phyloP scores from a whole-genome alignment of 805 yeast species.

The Metschnikowia borealis region DNA sequence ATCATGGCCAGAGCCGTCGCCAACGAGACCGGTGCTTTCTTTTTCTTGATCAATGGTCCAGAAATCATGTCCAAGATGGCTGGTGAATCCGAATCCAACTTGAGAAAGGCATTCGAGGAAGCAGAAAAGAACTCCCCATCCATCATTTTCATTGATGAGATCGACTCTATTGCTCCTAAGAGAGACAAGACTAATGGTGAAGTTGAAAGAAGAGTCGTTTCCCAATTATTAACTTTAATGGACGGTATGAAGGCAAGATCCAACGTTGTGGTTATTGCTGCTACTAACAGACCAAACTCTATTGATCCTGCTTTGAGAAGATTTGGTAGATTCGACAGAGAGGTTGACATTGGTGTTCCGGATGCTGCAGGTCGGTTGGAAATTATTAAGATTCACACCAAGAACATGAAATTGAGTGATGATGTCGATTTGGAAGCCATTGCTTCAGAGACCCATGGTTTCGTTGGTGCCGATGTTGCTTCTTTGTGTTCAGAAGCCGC shows the following conservation, averaged over 20 bases:
- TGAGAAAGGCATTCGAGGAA: slow-evolving; percentile 97
- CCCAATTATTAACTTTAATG: slow-evolving; percentile 95
- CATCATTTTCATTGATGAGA: slow-evolving; percentile 96
- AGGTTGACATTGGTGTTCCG: slow-evolving; percentile 87
- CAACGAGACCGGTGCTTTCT: slow-evolving; percentile 98
- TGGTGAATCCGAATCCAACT: slow-evolving; percentile 95
- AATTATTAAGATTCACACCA: slow-evolving; percentile 94
- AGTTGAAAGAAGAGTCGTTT: slow-evolving; percentile 98
- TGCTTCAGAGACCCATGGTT: slow-evolving; percentile 98
- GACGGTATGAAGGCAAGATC: slow-evolving; percentile 99
- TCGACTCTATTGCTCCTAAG: slow-evolving; percentile 98
- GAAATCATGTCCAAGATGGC: slow-evolving; percentile 99
- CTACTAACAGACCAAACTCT: slow-evolving; percentile 85
- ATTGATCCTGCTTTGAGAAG: slow-evolving; percentile 84
- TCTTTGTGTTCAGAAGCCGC: slow-evolving; percentile 99
- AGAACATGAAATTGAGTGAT: slow-evolving; percentile 93
- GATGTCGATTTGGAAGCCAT: slow-evolving; percentile 95
- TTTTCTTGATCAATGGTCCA: slow-evolving; percentile 97
- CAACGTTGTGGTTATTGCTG: slow-evolving; percentile 96
- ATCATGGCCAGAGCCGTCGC: slow-evolving; percentile 99
- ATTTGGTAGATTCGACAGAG: slow-evolving; percentile 83
- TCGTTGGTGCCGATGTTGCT: slow-evolving; percentile 98
- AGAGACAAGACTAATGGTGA: slow-evolving; percentile 99
- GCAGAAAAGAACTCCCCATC: slow-evolving; percentile 99
- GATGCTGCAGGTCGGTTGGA: slow-evolving; percentile 98